Base-by-base conservation (phyloP, 2,329 filamentous ascomycete genomes). In the Diaporthe australafricana region DNA sequence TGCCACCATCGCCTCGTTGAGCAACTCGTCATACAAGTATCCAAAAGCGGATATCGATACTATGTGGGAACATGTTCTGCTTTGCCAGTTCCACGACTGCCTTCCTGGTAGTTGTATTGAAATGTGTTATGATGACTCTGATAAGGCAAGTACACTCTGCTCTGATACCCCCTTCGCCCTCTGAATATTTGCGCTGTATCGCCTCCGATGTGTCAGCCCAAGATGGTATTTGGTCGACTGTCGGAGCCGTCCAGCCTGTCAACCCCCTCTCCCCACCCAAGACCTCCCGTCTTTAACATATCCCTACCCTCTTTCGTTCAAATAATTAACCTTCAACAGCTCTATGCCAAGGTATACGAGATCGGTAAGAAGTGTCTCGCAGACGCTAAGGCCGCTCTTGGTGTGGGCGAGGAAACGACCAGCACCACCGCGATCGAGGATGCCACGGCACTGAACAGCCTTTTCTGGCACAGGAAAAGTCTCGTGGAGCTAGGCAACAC, bases 51-150 rank as follows among this genome's bases (percentile, higher is more conserved):
- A 96, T n/a, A 92, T 99, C 70, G 96, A 99, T 79, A 88, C 92
- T 71, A 97, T 99, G 91, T 99, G 96, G 96, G 96, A 98, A 84
- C 88, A 89, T 70, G 92, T 96, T 3, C 87, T 98, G 30, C 89
- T 98, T 32, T 98, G 96, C 76, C 96, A 99, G 78, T 99, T 99
- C 87, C 96, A 99, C 76, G 96, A 99, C 80, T 98, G 96, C 80
- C 87, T 99, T 66, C 96, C 96, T 0, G 96, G 96, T 70, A 98
- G 94, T 79, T 94, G 91, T 42, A 98, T 99, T 77, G 95, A 97
- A 81, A 98, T 98, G 95, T 98, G 95, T 81, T 98, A 98, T 78
- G 94, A 97, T 80, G 96, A 99, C 80, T 97, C 95, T 3, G 93
- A 98, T 79, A 89, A 95, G 83, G 89, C 90, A 81, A 80, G 83